Percentiles rank a stretch among this genome's conserved stretches.
These are phyloP conservation scores for Solanum appendiculatum DNA, from an alignment of 257 asterid genomes.

Conservation along the genomic window DNA sequence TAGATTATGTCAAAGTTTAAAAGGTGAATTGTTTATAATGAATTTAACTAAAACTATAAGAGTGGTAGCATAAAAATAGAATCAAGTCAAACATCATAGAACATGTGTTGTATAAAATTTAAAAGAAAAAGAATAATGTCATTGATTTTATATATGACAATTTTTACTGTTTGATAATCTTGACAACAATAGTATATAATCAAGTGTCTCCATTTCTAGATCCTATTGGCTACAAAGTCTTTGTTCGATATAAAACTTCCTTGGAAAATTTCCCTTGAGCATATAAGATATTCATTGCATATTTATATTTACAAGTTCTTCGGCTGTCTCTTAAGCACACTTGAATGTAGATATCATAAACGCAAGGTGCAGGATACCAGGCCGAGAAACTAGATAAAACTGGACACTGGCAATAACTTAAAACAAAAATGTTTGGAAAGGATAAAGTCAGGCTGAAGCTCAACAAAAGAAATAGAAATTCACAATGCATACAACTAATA, in stretches of 20 bases:
- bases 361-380: fast-evolving
- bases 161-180: no score
- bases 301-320: background rate
- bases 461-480: background rate
- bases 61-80: background rate
- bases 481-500: background rate
- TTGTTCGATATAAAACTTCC: no score
- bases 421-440: background rate
- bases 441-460: background rate
- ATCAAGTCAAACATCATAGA: background rate
- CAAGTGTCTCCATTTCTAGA: no score
- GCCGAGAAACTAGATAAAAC: background rate
- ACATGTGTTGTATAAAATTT: no score
- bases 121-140: background rate
- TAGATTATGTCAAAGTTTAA: background rate
- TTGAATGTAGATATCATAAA: background rate
- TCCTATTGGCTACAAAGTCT: no score
- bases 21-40: background rate
- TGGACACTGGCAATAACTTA: background rate
- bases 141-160: no score
- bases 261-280: background rate
- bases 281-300: background rate
- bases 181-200: no score
- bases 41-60: background rate
- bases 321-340: background rate